Evolutionary conservation across 441 rosid species (phyloP).

Genomic region (Adansonia gregorii): DNA sequence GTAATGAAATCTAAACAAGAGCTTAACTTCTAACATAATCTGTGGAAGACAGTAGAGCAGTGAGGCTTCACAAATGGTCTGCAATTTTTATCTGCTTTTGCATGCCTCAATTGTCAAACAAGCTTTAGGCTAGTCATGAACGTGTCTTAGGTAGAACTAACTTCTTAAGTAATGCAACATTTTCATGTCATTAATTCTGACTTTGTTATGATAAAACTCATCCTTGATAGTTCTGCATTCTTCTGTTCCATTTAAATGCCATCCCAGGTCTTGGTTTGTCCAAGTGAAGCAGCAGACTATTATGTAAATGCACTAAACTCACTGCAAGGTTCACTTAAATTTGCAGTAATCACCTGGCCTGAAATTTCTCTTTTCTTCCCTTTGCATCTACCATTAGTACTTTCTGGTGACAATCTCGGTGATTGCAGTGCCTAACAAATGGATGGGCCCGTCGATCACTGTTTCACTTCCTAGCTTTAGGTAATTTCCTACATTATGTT

Average conservation of each 20-base stretch:
- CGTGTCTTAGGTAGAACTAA: neutral
- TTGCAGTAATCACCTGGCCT: neutral
- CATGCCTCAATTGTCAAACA: neutral
- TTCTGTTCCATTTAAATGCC: neutral
- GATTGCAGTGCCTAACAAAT: slow-evolving; percentile 48
- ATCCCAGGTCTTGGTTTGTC: neutral
- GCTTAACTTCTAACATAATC: neutral
- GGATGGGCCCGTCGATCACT: slow-evolving; percentile 72
- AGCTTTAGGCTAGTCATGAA: neutral
- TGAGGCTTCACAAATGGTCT: neutral
- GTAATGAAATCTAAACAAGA: neutral
- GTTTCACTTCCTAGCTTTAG: slow-evolving; percentile 93
- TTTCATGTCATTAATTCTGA: neutral
- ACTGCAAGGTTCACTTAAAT: neutral
- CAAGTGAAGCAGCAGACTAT: neutral
- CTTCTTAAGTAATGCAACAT: neutral
- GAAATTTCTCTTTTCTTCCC: neutral
- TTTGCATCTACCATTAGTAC: neutral
- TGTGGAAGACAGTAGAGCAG: slow-evolving; percentile 18
- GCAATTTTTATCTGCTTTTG: neutral
- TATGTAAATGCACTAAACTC: no score
- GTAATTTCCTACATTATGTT: slow-evolving; percentile 37
- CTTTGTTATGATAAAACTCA: neutral
- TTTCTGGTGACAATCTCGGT: slow-evolving; percentile 23
- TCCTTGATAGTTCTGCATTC: neutral